Evolutionary conservation across 768 basidiomycete genomes (phyloP).

Genomic region (Auricularia heimuer): DNA sequence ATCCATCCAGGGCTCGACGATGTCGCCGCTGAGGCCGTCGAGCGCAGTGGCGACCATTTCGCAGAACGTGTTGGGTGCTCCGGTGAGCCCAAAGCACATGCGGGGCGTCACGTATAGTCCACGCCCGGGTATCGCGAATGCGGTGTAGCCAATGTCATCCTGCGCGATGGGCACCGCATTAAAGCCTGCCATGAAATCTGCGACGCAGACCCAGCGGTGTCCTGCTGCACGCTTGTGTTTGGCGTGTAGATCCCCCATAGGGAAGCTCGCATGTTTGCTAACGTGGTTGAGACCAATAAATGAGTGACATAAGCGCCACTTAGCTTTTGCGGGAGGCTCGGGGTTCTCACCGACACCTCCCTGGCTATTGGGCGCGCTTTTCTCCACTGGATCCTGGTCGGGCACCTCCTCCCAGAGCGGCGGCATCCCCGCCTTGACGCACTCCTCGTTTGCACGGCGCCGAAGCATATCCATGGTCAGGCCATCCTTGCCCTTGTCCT

Average conservation of each 20-base stretch:
- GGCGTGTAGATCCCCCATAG: conserved; percentile 25
- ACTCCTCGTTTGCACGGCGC: conserved; percentile 26
- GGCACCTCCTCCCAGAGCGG: conserved; percentile 5
- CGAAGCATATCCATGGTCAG: conserved; percentile 26
- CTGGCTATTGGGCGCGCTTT: not conserved
- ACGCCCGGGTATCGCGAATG: conserved; percentile 28
- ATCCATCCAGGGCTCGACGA: conserved; percentile 14
- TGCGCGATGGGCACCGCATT: conserved; percentile 14
- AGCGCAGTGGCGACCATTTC: conserved; percentile 6
- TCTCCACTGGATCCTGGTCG: conserved; percentile 16
- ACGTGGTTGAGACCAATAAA: conserved; percentile 23
- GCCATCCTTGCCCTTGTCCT: conserved; percentile 23
- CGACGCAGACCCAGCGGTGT: no score
- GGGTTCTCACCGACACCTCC: conserved; percentile 18
- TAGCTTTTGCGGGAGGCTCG: conserved; percentile 16
- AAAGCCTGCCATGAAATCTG: conserved; percentile 20
- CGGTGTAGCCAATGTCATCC: conserved; percentile 15
- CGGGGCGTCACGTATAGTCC: conserved; percentile 27
- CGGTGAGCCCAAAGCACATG: conserved; percentile 34
- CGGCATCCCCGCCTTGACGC: conserved; percentile 17
- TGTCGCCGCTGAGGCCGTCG: not conserved
- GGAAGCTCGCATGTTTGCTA: conserved; percentile 14
- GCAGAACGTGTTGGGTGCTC: conserved; percentile 27
- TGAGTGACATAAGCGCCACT: no score
- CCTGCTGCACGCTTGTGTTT: conserved; percentile 31